phyloP scores from a whole-genome alignment of 805 yeast genomes.

The Alloascoidea hylecoeti region DNA sequence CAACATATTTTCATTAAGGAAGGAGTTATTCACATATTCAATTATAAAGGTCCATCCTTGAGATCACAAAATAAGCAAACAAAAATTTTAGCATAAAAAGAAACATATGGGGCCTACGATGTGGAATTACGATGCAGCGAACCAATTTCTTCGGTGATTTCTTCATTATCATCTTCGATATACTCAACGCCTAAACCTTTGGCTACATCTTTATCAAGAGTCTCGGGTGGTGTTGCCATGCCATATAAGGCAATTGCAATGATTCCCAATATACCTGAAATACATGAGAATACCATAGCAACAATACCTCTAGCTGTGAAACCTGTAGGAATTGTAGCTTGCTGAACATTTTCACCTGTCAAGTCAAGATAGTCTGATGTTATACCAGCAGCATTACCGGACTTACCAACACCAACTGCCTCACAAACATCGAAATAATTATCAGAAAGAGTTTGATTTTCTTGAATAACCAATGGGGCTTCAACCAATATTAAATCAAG shows the following conservation, averaged over 20 bases:
- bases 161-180: too few relatives aligned
- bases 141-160: too few relatives aligned
- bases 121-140: too few relatives aligned
- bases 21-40: too few relatives aligned
- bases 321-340: slow-evolving; percentile 57
- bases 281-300: slow-evolving; percentile 81
- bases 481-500: slow-evolving; percentile 70
- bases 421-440: slow-evolving; percentile 49
- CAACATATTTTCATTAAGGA: too few relatives aligned
- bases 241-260: slow-evolving; percentile 72
- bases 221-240: too few relatives aligned
- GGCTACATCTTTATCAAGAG: too few relatives aligned
- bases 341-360: slow-evolving; percentile 63
- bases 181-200: too few relatives aligned
- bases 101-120: too few relatives aligned
- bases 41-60: too few relatives aligned
- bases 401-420: slow-evolving; percentile 31
- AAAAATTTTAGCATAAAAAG: too few relatives aligned
- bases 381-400: slow-evolving; percentile 90
- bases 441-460: slow-evolving; percentile 38
- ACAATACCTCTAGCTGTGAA: slow-evolving; percentile 93
- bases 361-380: slow-evolving; percentile 47
- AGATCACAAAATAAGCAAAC: too few relatives aligned
- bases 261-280: slow-evolving; percentile 78
- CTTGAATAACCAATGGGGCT: slow-evolving; percentile 62